Conservation (phyloP, 257 asterid species). For the Solanum boliviense region DNA sequence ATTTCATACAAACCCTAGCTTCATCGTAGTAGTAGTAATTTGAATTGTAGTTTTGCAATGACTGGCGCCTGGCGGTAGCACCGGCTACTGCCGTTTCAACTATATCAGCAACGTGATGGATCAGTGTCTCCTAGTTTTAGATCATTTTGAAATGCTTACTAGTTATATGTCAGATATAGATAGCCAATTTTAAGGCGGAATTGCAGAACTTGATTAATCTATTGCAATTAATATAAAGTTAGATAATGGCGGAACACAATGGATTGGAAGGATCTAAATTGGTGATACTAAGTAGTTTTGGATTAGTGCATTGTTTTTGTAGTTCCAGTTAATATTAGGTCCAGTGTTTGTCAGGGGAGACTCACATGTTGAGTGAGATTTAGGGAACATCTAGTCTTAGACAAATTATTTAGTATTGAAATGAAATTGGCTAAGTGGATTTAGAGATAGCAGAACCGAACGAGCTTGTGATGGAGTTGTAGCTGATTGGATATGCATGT, state of each 20-base stretch:
- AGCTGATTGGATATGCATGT: neutral
- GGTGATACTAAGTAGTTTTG: neutral
- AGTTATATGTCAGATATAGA: neutral
- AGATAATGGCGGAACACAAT: neutral
- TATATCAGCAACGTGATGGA: neutral
- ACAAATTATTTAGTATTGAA: neutral
- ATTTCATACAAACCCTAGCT: neutral
- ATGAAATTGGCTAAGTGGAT: neutral
- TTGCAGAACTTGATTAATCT: neutral
- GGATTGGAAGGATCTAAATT: neutral
- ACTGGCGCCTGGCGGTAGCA: neutral
- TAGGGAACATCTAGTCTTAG: neutral
- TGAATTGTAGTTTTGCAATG: neutral
- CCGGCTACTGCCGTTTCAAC: neutral
- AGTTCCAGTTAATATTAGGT: neutral
- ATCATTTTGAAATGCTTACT: neutral
- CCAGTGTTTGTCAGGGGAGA: neutral
- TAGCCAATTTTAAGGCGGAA: neutral
- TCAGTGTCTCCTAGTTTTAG: neutral
- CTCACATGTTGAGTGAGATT: neutral
- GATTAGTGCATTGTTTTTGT: neutral
- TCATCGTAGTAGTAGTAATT: neutral
- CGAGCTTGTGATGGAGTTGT: neutral
- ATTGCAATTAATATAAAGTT: neutral
- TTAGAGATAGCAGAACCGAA: neutral